phyloP scores from a whole-genome alignment of 129 eudicot species.

The Lactuca sativa region DNA sequence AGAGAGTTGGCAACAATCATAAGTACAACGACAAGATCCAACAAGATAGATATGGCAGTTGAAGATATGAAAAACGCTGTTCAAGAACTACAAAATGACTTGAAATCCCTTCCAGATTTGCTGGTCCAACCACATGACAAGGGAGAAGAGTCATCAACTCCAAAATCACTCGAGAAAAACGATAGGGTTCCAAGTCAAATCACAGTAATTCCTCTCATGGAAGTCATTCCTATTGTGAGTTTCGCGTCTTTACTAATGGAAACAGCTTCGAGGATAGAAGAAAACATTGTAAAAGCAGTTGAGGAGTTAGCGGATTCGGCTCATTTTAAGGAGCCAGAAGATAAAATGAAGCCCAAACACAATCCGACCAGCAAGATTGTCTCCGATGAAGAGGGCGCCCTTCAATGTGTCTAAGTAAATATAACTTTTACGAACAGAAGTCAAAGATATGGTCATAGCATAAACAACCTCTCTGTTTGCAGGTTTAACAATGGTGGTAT shows the following conservation, averaged over 20 bases:
- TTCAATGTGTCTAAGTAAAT: constrained; percentile 37
- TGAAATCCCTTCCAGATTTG: constrained; percentile 43
- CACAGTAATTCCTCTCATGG: constrained; percentile 31
- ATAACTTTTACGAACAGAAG: constrained; percentile 8
- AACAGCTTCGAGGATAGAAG: constrained; percentile 49
- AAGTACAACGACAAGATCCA: constrained; percentile 51
- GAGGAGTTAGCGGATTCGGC: constrained; percentile 54
- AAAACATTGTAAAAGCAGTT: constrained; percentile 52
- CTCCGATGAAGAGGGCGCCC: constrained; percentile 25
- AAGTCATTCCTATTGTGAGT: constrained; percentile 51
- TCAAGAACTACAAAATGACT: constrained; percentile 37
- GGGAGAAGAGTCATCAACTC: constrained; percentile 9
- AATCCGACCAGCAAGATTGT: constrained; percentile 19
- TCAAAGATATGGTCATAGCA: constrained; percentile 14
- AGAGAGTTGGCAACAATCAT: constrained; percentile 46
- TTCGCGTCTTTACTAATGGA: constrained; percentile 63
- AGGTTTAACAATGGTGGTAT: constrained; percentile 5
- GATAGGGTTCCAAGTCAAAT: constrained; percentile 17
- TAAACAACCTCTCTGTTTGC: constrained; percentile 2
- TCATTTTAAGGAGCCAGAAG: constrained; percentile 38
- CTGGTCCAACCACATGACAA: constrained; percentile 15
- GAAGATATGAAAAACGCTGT: constrained; percentile 51
- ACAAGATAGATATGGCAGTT: constrained; percentile 31
- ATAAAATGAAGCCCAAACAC: constrained; percentile 31
- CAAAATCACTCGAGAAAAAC: constrained; percentile 18